Evolutionary conservation across 306 rosid genomes (phyloP), one percentile per base, ranked within the genome.

Genomic region (Abrus pulchellus): DNA sequence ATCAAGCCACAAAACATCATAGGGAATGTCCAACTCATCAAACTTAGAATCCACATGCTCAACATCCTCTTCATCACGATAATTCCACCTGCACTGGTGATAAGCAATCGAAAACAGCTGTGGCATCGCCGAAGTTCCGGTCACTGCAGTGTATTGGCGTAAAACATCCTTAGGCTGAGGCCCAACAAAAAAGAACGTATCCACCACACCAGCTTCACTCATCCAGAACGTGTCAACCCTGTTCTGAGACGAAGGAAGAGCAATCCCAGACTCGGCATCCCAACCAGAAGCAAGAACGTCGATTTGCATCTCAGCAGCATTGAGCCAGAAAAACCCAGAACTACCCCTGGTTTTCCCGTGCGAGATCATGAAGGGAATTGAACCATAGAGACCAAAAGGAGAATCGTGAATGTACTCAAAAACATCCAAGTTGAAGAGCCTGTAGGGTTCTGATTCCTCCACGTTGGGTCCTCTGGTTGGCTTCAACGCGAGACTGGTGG

Each of bases 1-100:
- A 77, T 95, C 99, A 83, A 95, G 99, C 99, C 98, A 93, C 89
- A 95, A 63, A 68, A 95, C 97, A 86, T 95, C 99, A 76, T 95
- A 95, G 3, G 99, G 99, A 41, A 95, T 95, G 55, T 95, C 92
- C 28, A 87, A 65, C 82, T 95, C 99, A 34, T 95, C 99, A 67
- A 95, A 95, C 83, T 86, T 93, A 0, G 98, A 81, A 80, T 95
- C 99, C n/a, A 95, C 99, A 44, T 92, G 76, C 57, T 72, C 91
- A 50, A 95, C 99, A 75, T 95, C 99, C 90, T 95, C 98, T 84
- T 95, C 98, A 45, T 95, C 98, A 50, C 99, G 76, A 43, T 95
- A 95, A 66, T 93, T 95, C 99, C 99, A 95, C 90, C 99, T 81
- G 74, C 97, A 93, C 74, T 95, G 99, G 38, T 95, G 99, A 73